Evolutionary conservation across 768 basidiomycete species (phyloP).

Genomic region (Amanita pseudoporphyria): DNA sequence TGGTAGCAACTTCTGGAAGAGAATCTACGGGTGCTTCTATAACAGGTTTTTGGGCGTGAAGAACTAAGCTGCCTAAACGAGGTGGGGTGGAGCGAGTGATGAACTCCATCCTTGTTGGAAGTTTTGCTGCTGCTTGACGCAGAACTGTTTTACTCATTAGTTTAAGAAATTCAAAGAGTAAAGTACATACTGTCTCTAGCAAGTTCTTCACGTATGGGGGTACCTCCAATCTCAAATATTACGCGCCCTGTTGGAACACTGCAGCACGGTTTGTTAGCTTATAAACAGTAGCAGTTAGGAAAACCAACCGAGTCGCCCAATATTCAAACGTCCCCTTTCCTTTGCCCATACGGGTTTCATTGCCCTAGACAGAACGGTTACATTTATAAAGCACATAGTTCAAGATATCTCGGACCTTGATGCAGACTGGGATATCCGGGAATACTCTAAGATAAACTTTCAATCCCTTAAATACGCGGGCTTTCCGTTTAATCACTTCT

Average conservation of each 20-base stretch:
- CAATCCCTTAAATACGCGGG: conserved; percentile 82
- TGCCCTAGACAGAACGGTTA: conserved; percentile 47
- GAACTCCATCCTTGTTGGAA: conserved; percentile 86
- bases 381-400: background rate
- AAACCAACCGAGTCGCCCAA: conserved; percentile 83
- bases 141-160: conserved; percentile 44
- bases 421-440: conserved; percentile 94
- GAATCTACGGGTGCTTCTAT: background rate
- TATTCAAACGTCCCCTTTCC: conserved; percentile 97
- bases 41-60: conserved; percentile 33
- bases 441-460: conserved; percentile 87
- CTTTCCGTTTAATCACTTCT: conserved; percentile 81
- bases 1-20: background rate
- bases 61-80: conserved; percentile 58
- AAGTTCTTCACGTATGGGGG: conserved; percentile 82
- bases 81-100: conserved; percentile 61
- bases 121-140: conserved; percentile 77
- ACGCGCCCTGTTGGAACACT: conserved; percentile 82
- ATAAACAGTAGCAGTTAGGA: background rate
- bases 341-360: conserved; percentile 99
- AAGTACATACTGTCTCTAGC: conserved; percentile 72
- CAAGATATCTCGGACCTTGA: conserved; percentile 54
- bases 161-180: background rate
- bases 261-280: background rate
- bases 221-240: conserved; percentile 89